Evolutionary conservation across 2,329 filamentous ascomycete genomes (phyloP), one percentile per base, ranked within the genome.

Genomic region (Fusarium marasasianum): DNA sequence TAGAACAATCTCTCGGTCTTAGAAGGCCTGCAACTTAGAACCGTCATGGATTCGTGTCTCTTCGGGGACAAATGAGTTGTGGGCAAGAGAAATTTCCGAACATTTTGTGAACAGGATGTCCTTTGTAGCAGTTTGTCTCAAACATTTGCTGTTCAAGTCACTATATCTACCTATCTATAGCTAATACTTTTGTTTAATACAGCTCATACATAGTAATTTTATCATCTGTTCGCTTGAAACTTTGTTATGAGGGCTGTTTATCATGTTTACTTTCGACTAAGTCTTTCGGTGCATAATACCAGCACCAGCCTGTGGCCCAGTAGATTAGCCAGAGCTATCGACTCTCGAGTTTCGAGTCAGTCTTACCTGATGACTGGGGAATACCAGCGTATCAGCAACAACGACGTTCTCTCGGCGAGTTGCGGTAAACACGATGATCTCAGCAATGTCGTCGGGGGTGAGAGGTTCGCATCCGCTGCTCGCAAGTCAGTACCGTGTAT

Each of bases 351-450:
- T 5, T 14, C 13, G 37, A 29, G 12, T 29, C 24, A 24, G 31
- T 18, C 79, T 71, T 74, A 94, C 94, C 89, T 98, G 95, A 81
- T 98, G 95, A 78, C 92, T 96, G 10, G 95, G 95, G 83, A 93
- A 98, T 60, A 98, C 86, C 70, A 98, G 84, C 11, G 94, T 93
- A 83, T 98, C 95, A 26, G 95, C 95, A 76, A 98, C 83, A 26
- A 98, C 94, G 10, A 98, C 94, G 81, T 98, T 98, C 84, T 98
- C 94, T 76, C 92, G 90, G 78, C 95, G 89, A 8, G 93, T 92
- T 8, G 93, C 94, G 5, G 93, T 88, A 80, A 98, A 98, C 13
- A 98, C 95, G 40, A 98, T 87, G 37, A 97, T 88, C 84, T 98
- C 95, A 18, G 95, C 95, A 79, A 98, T 95, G 79, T 98, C 95